These are phyloP conservation scores for Carex arenaria DNA, from an alignment of 202 grass and related monocot genomes.

Conservation along the genomic window DNA sequence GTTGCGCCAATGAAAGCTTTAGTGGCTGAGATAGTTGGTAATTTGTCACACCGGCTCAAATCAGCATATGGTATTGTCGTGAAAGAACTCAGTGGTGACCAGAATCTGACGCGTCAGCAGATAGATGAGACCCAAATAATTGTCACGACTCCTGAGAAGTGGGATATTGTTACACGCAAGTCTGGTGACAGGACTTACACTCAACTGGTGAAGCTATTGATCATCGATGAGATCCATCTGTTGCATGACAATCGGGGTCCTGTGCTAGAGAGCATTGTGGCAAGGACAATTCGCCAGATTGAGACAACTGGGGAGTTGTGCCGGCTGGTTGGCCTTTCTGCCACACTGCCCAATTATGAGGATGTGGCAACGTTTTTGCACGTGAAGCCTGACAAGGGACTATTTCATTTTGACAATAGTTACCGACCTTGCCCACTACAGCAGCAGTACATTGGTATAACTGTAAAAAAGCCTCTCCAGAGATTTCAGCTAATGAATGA, in stretches of 20 bases:
- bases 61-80: constrained; percentile 55
- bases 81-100: constrained; percentile 85
- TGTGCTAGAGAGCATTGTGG: constrained; percentile 88
- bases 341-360: constrained; percentile 85
- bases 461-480: constrained; percentile 73
- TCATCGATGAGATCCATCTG: constrained; percentile 95
- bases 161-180: constrained; percentile 93
- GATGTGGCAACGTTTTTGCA: constrained; percentile 78
- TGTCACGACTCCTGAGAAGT: constrained; percentile 93
- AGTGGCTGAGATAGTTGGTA: constrained; percentile 89
- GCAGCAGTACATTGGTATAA: constrained; percentile 83
- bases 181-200: constrained; percentile 88
- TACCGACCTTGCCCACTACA: constrained; percentile 81
- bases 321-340: constrained; percentile 76
- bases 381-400: constrained; percentile 33
- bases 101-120: constrained; percentile 79
- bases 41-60: constrained; percentile 66
- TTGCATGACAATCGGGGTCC: constrained; percentile 93
- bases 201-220: constrained; percentile 87
- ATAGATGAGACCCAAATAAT: constrained; percentile 95
- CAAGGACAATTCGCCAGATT: constrained; percentile 82
- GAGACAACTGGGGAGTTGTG: constrained; percentile 82
- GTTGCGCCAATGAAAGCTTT: constrained; percentile 98
- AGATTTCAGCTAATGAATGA: constrained; percentile 94
- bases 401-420: constrained; percentile 90